Base-by-base conservation (phyloP, 768 basidiomycete species). In the Austroboletus eburneus region DNA sequence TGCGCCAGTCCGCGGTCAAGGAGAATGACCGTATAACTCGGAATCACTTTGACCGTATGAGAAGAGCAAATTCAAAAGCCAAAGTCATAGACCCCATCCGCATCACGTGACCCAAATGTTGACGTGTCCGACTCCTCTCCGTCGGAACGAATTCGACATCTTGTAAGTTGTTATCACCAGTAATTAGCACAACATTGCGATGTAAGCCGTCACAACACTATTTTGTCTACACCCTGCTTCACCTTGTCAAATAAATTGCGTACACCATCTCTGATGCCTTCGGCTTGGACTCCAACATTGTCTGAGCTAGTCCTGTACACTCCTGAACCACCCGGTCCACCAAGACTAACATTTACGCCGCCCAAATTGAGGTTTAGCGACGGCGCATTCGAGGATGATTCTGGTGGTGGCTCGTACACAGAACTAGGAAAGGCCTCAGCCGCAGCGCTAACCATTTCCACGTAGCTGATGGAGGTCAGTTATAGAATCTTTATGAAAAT, bases 321-420 rank as follows among this genome's bases (percentile, higher is more conserved):
- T 3, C 93, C 92, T 2, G 85, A 80, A 8, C 87, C 87, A 29
- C 75, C 80, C 14, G 86, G 69, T 10, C 93, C 92, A n/a, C 92
- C 92, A n/a, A 96, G 77, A 53, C 85, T 91, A 35, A 96, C 81
- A 61, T 93, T 93, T 48, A 96, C 90, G 0, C 88, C 87, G 9
- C 91, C 94, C 21, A 97, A 80, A 58, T 93, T 92, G 21, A 97
- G 73, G 61, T 93, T 96, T 50, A 96, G 69, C n/a, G 84, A 77
- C 1, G 92, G 88, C 17, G 84, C 81, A 46, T 72, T 85, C 25
- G 79, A 74, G 3, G 79, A 77, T 9, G 85, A 81, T 64, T 90
- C 89, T 5, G 80, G 83, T 5, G 83, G 89, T 20, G 82, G 85
- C 43, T 82, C 86, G 59, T 81, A 89, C 32, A 87, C 82, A 7